Evolutionary conservation across 371 early-diverging fungal species (phyloP).

Genomic region (Rhizomucor pusillus): DNA sequence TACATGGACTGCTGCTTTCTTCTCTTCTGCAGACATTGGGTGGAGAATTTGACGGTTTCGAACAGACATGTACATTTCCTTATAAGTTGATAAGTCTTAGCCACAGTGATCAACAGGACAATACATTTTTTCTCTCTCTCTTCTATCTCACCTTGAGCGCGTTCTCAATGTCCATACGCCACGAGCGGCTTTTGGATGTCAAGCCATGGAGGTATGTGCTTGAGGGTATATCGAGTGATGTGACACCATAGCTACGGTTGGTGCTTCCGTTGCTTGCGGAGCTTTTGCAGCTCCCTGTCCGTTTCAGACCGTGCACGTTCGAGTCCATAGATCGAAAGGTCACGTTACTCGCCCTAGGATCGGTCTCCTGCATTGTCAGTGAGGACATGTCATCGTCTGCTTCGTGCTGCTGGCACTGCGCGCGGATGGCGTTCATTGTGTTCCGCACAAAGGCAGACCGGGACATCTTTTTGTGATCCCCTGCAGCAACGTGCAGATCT

Average conservation of each 20-base stretch:
- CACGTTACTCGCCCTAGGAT: conserved; percentile 13
- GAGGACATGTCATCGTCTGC: conserved; percentile 3
- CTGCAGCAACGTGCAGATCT: conserved; percentile 85
- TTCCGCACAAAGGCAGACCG: conserved; percentile 62
- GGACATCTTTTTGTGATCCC: conserved; percentile 60
- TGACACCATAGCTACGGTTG: conserved; percentile 1
- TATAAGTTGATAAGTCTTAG: background rate
- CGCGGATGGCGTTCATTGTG: conserved; percentile 52
- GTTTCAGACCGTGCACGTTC: conserved; percentile 6
- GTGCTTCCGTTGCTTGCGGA: conserved; percentile 9
- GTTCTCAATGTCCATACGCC: conserved; percentile 36
- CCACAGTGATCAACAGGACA: background rate
- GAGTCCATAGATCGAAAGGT: conserved; percentile 15
- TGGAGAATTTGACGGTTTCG: conserved; percentile 61
- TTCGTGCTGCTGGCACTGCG: conserved; percentile 26
- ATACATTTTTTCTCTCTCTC: too few relatives aligned
- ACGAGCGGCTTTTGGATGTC: conserved; percentile 16
- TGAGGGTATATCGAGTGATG: conserved; percentile 12
- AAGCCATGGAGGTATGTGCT: conserved; percentile 4
- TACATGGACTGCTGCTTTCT: background rate
- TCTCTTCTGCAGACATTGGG: conserved; percentile 27
- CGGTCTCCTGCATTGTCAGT: background rate
- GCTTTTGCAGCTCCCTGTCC: conserved; percentile 16
- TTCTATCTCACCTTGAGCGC: conserved; percentile 26
- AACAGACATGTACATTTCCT: conserved; percentile 67